Evolutionary conservation across 768 basidiomycete species (phyloP).

Genomic region (Sporobolomyces roseus): DNA sequence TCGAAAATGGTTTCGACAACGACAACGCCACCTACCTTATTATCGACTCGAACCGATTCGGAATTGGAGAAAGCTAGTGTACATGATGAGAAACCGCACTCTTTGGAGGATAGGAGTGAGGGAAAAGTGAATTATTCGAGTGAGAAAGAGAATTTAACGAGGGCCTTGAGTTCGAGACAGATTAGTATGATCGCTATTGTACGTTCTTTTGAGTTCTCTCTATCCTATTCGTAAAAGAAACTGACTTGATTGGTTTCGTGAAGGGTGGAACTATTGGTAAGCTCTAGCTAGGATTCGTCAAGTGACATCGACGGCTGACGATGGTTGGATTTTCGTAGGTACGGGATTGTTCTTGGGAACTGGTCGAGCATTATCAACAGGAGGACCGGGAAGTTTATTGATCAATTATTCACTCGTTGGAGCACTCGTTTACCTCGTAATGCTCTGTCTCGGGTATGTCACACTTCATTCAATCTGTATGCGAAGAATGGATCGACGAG

Average conservation of each 20-base stretch:
- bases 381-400: slow-evolving; percentile 24
- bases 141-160: background rate
- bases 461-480: too few species aligned
- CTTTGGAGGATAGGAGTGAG: background rate
- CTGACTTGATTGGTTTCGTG: background rate
- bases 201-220: background rate
- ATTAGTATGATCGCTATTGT: slow-evolving; percentile 40
- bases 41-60: too few species aligned
- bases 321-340: background rate
- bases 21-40: too few species aligned
- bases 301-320: background rate
- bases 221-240: background rate
- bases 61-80: too few species aligned
- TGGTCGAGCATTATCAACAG: background rate
- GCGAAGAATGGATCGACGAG: too few species aligned
- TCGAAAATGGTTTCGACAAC: too few species aligned
- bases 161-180: slow-evolving; percentile 15
- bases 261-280: slow-evolving; percentile 38
- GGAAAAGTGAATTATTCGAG: background rate
- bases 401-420: slow-evolving; percentile 38
- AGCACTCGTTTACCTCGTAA: slow-evolving; percentile 33
- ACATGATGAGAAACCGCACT: slow-evolving; percentile 1
- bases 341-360: slow-evolving; percentile 25
- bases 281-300: background rate
- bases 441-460: slow-evolving; percentile 31